These are phyloP conservation scores for Starmera quercuum DNA, from an alignment of 805 yeast species.

Conservation along the genomic window DNA sequence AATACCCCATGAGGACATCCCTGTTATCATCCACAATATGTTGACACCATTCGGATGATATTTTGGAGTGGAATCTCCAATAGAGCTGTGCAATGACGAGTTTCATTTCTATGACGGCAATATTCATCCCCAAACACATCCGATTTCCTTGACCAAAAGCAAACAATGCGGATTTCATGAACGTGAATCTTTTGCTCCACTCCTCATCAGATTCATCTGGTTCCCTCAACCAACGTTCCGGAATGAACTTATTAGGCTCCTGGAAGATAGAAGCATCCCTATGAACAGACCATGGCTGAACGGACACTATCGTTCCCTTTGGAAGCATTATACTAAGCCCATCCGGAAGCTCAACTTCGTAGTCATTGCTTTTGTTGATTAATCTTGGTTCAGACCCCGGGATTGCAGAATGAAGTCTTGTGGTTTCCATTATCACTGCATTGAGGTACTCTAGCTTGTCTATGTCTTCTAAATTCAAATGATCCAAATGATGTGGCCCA, in stretches of 20 bases:
- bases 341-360: slow-evolving; percentile 9
- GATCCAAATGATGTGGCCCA: slow-evolving; percentile 21
- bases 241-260: slow-evolving; percentile 43
- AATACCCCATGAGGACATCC: slow-evolving; percentile 19
- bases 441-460: slow-evolving; percentile 51
- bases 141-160: slow-evolving; percentile 69
- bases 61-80: slow-evolving; percentile 34
- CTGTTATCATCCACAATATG: slow-evolving; percentile 15
- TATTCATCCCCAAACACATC: slow-evolving; percentile 68
- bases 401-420: slow-evolving; percentile 59
- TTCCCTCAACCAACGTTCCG: slow-evolving; percentile 53
- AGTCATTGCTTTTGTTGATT: slow-evolving; percentile 25
- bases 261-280: slow-evolving; percentile 38
- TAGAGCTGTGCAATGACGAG: slow-evolving; percentile 45
- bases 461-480: slow-evolving; percentile 27
- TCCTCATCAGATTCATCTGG: slow-evolving; percentile 26
- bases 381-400: slow-evolving; percentile 69
- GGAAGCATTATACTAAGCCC: slow-evolving; percentile 32
- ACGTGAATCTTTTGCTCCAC: slow-evolving; percentile 28
- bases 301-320: slow-evolving; percentile 45
- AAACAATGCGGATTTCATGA: slow-evolving; percentile 48
- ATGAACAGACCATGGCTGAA: slow-evolving; percentile 63
- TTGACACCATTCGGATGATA: slow-evolving; percentile 38
- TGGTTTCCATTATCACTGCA: slow-evolving; percentile 55
- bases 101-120: slow-evolving; percentile 63